Percentiles rank a stretch among this genome's conserved stretches.
phyloP scores from a whole-genome alignment of 768 basidiomycete genomes.

The Lactarius pseudohatsudake region DNA sequence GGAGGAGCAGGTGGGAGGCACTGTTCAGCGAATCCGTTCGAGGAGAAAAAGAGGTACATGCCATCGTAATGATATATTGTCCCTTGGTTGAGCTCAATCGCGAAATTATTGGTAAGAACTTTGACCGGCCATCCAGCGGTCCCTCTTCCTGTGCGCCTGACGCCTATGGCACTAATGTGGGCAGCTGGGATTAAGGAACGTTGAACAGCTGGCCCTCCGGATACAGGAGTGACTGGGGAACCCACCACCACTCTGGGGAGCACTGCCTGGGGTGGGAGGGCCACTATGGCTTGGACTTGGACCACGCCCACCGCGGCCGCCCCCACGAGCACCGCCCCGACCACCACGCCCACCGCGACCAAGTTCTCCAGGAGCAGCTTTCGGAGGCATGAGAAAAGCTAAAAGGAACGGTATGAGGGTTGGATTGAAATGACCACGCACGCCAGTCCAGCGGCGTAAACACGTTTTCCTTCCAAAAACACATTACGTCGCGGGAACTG shows the following conservation, averaged over 20 bases:
- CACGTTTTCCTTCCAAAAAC: conserved; percentile 43
- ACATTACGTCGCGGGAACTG: conserved; percentile 61
- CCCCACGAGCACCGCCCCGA: too few relatives aligned
- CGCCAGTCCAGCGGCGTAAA: too few relatives aligned
- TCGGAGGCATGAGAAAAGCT: conserved; percentile 28
- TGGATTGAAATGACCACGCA: neutral
- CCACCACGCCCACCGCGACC: neutral
- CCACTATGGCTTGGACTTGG: too few relatives aligned
- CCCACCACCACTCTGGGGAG: conserved; percentile 32
- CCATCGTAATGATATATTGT: conserved; percentile 81
- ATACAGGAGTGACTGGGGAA: conserved; percentile 32
- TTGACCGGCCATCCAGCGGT: conserved; percentile 47
- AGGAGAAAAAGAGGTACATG: conserved; percentile 37
- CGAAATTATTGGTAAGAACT: conserved; percentile 62
- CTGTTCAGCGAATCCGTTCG: neutral
- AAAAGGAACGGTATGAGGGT: too few relatives aligned
- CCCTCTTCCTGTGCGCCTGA: conserved; percentile 65
- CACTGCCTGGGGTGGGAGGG: conserved; percentile 31
- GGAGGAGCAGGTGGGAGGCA: neutral
- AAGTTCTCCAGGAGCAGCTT: neutral
- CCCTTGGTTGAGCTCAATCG: conserved; percentile 55
- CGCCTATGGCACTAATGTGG: conserved; percentile 58
- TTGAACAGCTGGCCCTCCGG: neutral
- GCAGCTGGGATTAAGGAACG: conserved; percentile 36
- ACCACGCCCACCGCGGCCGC: neutral